phyloP scores from a whole-genome alignment of 768 basidiomycete species.

The Tulasnella calospora region DNA sequence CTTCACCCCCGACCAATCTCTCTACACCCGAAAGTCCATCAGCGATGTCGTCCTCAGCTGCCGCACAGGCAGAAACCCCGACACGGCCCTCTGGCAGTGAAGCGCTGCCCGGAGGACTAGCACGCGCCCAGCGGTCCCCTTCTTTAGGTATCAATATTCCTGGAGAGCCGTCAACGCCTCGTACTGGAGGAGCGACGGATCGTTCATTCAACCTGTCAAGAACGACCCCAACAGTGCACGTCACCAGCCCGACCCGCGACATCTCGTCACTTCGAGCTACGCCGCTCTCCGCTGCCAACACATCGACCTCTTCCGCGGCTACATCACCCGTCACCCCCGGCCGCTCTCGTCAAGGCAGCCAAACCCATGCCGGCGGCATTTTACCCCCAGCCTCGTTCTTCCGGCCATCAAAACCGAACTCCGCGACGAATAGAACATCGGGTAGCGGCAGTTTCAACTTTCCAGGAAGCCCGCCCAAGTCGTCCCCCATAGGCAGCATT shows the following conservation, averaged over 20 bases:
- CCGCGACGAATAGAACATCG: conserved; percentile 41
- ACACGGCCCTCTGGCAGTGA: neutral
- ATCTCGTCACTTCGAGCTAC: neutral
- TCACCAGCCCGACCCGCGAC: neutral
- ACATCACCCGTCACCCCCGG: neutral
- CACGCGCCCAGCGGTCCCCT: neutral
- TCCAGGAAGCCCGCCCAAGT: conserved; percentile 38
- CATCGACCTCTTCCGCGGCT: neutral
- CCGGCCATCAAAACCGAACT: conserved; percentile 41
- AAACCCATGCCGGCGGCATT: conserved; percentile 29
- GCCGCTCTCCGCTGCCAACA: neutral
- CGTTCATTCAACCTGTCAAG: neutral
- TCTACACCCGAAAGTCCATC: neutral
- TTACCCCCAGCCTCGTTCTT: conserved; percentile 71
- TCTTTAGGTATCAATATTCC: neutral
- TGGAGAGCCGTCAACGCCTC: neutral
- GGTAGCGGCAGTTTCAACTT: conserved; percentile 37
- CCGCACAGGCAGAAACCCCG: neutral
- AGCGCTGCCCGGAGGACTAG: neutral
- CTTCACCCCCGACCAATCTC: neutral
- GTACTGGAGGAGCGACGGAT: neutral
- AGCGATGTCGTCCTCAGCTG: neutral
- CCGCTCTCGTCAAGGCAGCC: neutral
- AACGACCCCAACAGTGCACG: neutral
- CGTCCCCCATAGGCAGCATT: conserved; percentile 8